Evolutionary conservation across 1,284 basidiomycete genomes (phyloP).

Genomic region (Lentinus polychrous): DNA sequence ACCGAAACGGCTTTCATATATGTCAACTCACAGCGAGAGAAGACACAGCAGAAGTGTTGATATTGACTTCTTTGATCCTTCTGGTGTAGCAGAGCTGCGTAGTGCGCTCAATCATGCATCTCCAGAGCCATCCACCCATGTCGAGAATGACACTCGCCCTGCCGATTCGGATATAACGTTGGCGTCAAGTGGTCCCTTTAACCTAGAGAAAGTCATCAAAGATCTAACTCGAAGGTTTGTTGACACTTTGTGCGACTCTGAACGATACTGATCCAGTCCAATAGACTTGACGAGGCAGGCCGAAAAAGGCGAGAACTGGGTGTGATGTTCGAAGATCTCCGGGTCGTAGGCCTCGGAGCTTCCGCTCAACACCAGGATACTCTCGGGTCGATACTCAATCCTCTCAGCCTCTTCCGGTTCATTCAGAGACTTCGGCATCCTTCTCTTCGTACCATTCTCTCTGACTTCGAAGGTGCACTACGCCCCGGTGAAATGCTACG

Average conservation of each 20-base stretch:
- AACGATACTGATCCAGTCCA: background rate
- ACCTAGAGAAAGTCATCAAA: conserved; percentile 38
- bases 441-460: conserved; percentile 36
- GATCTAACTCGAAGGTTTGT: conserved; percentile 33
- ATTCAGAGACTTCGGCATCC: conserved; percentile 30
- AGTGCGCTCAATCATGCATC: conserved; percentile 2
- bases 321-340: conserved; percentile 41
- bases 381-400: conserved; percentile 36
- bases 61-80: conserved; percentile 7
- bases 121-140: background rate
- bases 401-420: conserved; percentile 19
- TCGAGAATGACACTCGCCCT: background rate
- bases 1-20: background rate
- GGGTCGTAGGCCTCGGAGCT: conserved; percentile 42
- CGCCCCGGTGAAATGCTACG: conserved; percentile 58
- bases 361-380: conserved; percentile 33
- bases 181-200: conserved; percentile 32
- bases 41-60: background rate
- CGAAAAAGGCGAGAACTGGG: conserved; percentile 41
- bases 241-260: background rate
- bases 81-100: conserved; percentile 5
- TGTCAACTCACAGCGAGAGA: background rate
- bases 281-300: conserved; percentile 37
- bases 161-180: conserved; percentile 19
- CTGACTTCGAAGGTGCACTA: conserved; percentile 43